These are phyloP conservation scores for Pythium oligandrum DNA, from an alignment of 352 stramenopile species.

Conservation along the genomic window DNA sequence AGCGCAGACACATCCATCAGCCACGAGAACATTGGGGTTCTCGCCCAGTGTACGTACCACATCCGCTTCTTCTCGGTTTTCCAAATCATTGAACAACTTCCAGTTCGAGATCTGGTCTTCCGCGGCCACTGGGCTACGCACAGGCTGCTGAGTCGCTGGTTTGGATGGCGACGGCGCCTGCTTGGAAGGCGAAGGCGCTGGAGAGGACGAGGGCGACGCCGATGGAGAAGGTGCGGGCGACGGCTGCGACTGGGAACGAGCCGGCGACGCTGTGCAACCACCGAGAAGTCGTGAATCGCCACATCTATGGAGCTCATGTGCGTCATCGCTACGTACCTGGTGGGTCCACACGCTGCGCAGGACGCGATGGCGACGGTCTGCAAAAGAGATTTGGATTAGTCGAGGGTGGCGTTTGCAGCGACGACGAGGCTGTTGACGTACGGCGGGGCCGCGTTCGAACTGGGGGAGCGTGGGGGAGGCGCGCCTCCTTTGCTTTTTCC, in stretches of 20 bases:
- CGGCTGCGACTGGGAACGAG: conserved; percentile 1
- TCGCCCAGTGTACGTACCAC: conserved; percentile 34
- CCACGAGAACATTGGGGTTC: background rate
- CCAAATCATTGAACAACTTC: conserved; percentile 86
- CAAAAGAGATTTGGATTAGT: background rate
- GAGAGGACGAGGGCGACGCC: conserved; percentile 7
- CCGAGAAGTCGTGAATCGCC: background rate
- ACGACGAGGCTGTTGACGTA: background rate
- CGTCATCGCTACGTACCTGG: conserved; percentile 6
- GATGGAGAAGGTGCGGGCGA: conserved; percentile 7
- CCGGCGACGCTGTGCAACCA: conserved; percentile 10
- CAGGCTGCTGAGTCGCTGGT: too few species aligned
- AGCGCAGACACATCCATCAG: conserved; percentile 3
- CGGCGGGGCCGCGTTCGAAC: too few species aligned
- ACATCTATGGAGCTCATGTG: background rate
- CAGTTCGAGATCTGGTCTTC: conserved; percentile 77
- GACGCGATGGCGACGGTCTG: conserved; percentile 1
- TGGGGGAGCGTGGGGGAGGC: too few species aligned
- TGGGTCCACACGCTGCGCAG: conserved; percentile 9
- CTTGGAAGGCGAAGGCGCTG: too few species aligned
- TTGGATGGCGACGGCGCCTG: too few species aligned
- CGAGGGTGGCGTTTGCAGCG: background rate
- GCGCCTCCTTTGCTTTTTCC: conserved; percentile 15
- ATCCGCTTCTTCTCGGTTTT: conserved; percentile 81
- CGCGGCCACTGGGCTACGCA: background rate